Evolutionary conservation across 108 stramenopile genomes (phyloP).

Genomic region (Conticribra guillardii): DNA sequence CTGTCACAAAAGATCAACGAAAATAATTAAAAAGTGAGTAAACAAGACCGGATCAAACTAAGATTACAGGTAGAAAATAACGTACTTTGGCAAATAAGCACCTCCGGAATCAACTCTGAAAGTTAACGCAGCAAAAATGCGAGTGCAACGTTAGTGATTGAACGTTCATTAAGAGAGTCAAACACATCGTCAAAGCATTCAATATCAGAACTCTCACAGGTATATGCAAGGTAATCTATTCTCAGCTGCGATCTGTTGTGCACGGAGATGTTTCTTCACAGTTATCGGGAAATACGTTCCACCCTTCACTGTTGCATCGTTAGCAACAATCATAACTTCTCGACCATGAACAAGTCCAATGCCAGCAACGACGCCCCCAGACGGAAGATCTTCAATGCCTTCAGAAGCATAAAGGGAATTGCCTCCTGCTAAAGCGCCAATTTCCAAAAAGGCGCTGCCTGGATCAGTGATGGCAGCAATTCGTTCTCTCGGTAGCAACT

Average conservation of each 20-base stretch:
- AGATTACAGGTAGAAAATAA: too few relatives aligned
- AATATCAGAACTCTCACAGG: too few relatives aligned
- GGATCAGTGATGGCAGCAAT: constrained; percentile 91
- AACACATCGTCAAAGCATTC: too few relatives aligned
- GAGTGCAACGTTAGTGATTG: too few relatives aligned
- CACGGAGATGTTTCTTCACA: constrained; percentile 98
- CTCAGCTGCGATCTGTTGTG: constrained; percentile 95
- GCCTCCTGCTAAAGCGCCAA: constrained; percentile 90
- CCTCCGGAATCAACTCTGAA: constrained; percentile 96
- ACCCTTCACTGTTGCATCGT: constrained; percentile 99
- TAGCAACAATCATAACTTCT: constrained; percentile 96
- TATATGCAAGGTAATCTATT: constrained; percentile 96
- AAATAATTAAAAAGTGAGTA: too few relatives aligned
- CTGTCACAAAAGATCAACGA: constrained; percentile 4
- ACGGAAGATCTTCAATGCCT: constrained; percentile 71
- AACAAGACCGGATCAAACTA: too few relatives aligned
- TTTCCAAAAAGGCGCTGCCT: constrained; percentile 94
- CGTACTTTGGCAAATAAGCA: constrained; percentile 86
- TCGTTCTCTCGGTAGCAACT: constrained; percentile 93
- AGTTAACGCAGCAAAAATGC: too few relatives aligned
- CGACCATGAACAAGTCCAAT: constrained; percentile 92
- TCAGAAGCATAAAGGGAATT: constrained; percentile 53
- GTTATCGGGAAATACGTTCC: constrained; percentile 99
- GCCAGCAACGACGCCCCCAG: constrained; percentile 95
- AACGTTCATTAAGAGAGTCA: too few relatives aligned